Conservation (phyloP, 2,329 filamentous ascomycete genomes). For the Biscogniauxia mediterranea region DNA sequence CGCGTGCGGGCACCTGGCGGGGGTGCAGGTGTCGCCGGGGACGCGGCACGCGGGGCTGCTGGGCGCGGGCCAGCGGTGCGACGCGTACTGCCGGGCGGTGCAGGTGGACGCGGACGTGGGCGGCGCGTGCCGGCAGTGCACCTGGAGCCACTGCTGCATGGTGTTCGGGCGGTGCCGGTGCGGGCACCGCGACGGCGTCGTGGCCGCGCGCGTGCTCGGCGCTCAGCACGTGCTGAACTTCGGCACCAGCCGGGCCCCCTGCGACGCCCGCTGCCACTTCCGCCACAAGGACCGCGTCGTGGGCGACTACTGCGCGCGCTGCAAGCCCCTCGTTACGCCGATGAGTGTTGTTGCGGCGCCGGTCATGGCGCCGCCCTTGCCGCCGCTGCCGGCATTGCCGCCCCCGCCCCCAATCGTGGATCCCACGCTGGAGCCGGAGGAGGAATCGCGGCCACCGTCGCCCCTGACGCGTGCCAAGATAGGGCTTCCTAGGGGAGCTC, state of each 20-base stretch:
- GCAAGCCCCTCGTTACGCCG: constrained; percentile 1
- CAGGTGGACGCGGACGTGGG: background rate
- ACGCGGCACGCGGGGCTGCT: background rate
- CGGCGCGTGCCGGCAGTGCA: constrained; percentile 1
- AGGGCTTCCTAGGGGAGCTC: background rate
- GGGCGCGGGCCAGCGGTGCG: background rate
- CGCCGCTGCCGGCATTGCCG: no score
- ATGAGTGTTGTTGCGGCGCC: background rate
- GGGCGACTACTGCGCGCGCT: background rate
- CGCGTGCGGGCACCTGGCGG: constrained; percentile 1
- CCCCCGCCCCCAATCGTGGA: background rate
- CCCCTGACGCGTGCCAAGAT: background rate
- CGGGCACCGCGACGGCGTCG: background rate
- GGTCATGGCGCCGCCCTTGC: no score
- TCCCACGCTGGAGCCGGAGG: no score
- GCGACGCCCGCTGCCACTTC: constrained; percentile 1
- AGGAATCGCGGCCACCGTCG: background rate
- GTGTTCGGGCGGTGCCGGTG: background rate
- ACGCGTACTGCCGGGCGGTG: background rate
- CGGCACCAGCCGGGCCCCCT: background rate
- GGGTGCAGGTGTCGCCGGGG: background rate
- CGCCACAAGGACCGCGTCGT: background rate
- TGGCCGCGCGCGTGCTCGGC: background rate
- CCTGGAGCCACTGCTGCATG: background rate
- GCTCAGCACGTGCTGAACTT: background rate